Conservation (phyloP, 2,329 filamentous ascomycete genomes). For the Colletotrichum scovillei region DNA sequence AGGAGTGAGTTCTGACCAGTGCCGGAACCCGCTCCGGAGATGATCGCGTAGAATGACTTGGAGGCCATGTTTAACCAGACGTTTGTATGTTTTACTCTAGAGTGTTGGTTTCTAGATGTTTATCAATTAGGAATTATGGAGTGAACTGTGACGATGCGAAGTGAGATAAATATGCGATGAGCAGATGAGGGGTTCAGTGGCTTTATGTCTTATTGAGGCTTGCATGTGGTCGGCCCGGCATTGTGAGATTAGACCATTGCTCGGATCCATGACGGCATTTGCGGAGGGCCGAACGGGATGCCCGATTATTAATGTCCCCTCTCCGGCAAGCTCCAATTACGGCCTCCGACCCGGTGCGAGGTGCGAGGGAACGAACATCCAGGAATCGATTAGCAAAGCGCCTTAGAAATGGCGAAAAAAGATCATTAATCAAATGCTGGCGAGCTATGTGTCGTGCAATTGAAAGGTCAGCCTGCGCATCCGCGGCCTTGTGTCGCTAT, state of each 20-base stretch:
- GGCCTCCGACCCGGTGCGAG: constrained; percentile 1
- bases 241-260: constrained; percentile 23
- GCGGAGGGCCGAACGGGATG: constrained; percentile 23
- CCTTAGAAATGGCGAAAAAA: not conserved
- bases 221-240: not conserved
- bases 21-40: constrained; percentile 80
- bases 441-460: not conserved
- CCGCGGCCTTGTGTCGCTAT: not conserved
- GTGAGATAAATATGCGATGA: not conserved
- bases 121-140: not conserved
- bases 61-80: constrained; percentile 40
- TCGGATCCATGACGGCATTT: constrained; percentile 32
- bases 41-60: constrained; percentile 68
- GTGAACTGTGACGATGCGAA: not conserved
- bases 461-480: not conserved
- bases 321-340: constrained; percentile 15
- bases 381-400: not conserved
- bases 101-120: not conserved
- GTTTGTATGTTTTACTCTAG: too few species aligned
- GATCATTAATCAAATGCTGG: not conserved
- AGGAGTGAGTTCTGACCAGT: constrained; percentile 66
- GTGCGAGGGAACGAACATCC: not conserved
- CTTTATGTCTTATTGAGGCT: constrained; percentile 9
- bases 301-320: constrained; percentile 29
- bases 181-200: not conserved